Conservation (phyloP, 1,139 yeast genomes). For the Geotrichum carabidarum region DNA sequence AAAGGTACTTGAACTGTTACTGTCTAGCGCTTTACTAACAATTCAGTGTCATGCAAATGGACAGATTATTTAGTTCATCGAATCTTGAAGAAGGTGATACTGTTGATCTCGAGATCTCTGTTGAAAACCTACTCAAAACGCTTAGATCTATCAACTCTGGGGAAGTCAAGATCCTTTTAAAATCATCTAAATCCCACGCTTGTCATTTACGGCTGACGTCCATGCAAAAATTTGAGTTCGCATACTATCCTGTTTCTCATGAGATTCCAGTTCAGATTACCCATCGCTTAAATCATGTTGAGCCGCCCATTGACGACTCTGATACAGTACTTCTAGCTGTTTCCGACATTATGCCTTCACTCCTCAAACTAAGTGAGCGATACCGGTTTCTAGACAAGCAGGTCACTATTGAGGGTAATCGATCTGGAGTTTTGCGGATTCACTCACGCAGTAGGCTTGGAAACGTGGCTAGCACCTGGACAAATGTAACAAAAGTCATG, state of each 20-base stretch:
- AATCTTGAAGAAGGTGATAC: constrained; percentile 1
- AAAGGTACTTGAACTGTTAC: background rate
- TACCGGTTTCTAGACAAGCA: background rate
- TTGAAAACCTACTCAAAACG: constrained; percentile 6
- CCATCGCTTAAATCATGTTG: background rate
- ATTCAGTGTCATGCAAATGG: background rate
- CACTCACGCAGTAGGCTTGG: constrained; percentile 8
- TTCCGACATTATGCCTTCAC: constrained; percentile 8
- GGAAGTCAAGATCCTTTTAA: background rate
- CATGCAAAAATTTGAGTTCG: constrained; percentile 1
- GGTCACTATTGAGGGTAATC: background rate
- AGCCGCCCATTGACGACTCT: background rate
- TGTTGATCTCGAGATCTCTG: constrained; percentile 2
- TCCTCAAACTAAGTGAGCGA: constrained; percentile 4
- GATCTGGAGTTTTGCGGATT: constrained; percentile 6
- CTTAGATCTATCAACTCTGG: constrained; percentile 5
- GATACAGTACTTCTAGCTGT: constrained; percentile 9
- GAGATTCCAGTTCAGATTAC: constrained; percentile 8
- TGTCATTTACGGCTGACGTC: constrained; percentile 7
- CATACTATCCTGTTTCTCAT: constrained; percentile 11
- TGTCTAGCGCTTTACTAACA: background rate
- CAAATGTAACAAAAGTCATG: background rate
- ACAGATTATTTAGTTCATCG: background rate
- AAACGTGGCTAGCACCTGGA: constrained; percentile 7
- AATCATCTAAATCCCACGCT: background rate